These are phyloP conservation scores for Royoungia palumana DNA, from an alignment of 768 basidiomycete genomes.

Conservation along the genomic window DNA sequence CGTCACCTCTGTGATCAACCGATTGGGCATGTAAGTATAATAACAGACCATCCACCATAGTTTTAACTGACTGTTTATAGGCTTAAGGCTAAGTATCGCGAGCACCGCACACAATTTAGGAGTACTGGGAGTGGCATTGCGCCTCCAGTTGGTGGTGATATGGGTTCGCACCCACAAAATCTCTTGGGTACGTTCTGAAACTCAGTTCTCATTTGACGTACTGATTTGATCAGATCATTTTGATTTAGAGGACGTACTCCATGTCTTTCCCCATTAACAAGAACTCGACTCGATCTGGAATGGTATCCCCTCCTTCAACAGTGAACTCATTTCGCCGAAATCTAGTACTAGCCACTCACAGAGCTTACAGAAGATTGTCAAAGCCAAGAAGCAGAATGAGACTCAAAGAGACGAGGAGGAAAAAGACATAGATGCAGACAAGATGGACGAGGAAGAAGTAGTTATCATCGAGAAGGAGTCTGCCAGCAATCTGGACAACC, in stretches of 20 bases:
- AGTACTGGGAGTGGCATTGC: not conserved
- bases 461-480: too few species aligned
- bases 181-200: not conserved
- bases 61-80: not conserved
- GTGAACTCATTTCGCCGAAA: not conserved
- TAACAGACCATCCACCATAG: too few species aligned
- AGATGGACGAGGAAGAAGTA: too few species aligned
- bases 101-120: not conserved
- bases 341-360: not conserved
- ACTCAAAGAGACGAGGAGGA: not conserved
- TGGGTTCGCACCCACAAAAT: not conserved
- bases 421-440: too few species aligned
- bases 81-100: not conserved
- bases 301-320: not conserved
- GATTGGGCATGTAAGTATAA: too few species aligned
- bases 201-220: too few species aligned
- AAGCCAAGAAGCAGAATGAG: not conserved
- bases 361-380: not conserved
- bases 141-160: not conserved
- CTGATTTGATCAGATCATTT: not conserved
- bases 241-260: not conserved
- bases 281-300: not conserved
- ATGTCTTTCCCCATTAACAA: constrained; percentile 4
- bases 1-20: too few species aligned
- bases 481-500: too few species aligned